Conservation (phyloP, 176 grass and related monocot species). For the Juncus inflexus region DNA sequence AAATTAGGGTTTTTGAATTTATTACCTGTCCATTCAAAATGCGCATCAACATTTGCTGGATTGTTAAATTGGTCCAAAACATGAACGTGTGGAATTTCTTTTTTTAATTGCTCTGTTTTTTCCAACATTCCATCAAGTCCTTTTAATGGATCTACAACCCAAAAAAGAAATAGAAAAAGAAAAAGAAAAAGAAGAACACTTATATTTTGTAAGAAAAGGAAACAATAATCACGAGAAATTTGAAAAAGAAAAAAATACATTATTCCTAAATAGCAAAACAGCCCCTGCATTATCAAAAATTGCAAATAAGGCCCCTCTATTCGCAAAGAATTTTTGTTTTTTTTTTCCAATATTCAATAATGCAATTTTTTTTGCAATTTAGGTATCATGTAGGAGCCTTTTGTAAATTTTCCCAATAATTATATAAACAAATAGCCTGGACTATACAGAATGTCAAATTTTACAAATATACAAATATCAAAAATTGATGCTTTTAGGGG, state of each 20-base stretch:
- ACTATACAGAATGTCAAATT: too few relatives aligned
- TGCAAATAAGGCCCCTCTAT: too few relatives aligned
- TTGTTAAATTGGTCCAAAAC: constrained; percentile 59
- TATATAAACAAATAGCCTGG: too few relatives aligned
- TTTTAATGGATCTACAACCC: constrained; percentile 55
- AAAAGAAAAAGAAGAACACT: neutral
- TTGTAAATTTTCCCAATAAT: too few relatives aligned
- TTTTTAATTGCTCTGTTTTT: constrained; percentile 54
- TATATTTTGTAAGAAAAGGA: constrained; percentile 2
- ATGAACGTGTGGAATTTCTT: constrained; percentile 46
- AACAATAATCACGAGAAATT: neutral
- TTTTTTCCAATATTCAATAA: too few relatives aligned
- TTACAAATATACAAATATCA: too few relatives aligned
- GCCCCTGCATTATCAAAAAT: too few relatives aligned
- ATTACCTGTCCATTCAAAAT: constrained; percentile 71
- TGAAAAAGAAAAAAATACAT: neutral
- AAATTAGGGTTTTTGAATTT: constrained; percentile 13
- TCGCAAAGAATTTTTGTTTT: too few relatives aligned
- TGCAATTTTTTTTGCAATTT: too few relatives aligned
- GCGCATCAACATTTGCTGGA: constrained; percentile 64
- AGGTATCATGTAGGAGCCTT: too few relatives aligned
- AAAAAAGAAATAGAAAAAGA: constrained; percentile 18
- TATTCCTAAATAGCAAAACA: neutral
- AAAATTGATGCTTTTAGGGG: too few relatives aligned
- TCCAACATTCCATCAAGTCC: constrained; percentile 46